phyloP scores from a whole-genome alignment of 257 asterid species.

The Fraxinus cuspidata region DNA sequence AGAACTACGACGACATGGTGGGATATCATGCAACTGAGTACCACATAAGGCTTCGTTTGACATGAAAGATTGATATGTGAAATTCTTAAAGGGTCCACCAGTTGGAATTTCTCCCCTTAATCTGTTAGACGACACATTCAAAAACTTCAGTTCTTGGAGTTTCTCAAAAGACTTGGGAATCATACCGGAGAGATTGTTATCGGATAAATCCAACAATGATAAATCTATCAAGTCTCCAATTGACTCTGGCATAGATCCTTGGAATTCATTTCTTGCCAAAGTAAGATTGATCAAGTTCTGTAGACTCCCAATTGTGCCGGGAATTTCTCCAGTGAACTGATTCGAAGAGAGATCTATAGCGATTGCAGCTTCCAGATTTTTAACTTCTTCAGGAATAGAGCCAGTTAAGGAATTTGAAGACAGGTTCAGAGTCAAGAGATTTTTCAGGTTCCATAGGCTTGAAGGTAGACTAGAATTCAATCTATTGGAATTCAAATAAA shows the following conservation, averaged over 20 bases:
- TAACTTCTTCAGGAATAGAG: constrained; percentile 23
- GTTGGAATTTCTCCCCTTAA: constrained; percentile 33
- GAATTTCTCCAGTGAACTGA: constrained; percentile 26
- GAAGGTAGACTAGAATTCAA: constrained; percentile 28
- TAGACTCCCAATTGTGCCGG: constrained; percentile 18
- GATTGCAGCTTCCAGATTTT: constrained; percentile 19
- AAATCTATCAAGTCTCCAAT: constrained; percentile 18
- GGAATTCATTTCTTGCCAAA: constrained; percentile 27
- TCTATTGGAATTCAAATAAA: constrained; percentile 22
- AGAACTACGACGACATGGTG: constrained; percentile 19
- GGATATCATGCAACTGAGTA: constrained; percentile 5
- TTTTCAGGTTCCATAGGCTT: constrained; percentile 26
- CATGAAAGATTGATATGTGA: constrained; percentile 24
- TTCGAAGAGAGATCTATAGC: constrained; percentile 22
- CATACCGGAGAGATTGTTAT: constrained; percentile 29
- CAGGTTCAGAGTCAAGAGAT: constrained; percentile 25
- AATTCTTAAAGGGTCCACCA: constrained; percentile 27
- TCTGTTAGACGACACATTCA: constrained; percentile 29
- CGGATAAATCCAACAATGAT: constrained; percentile 24
- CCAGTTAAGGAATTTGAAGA: constrained; percentile 33
- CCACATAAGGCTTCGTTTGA: constrained; percentile 33
- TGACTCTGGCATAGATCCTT: constrained; percentile 34
- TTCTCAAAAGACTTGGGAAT: constrained; percentile 30
- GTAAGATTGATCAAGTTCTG: constrained; percentile 5
- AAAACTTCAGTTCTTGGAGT: constrained; percentile 11